Conservation (phyloP, 2,329 filamentous ascomycete genomes). For the Penicillium sp. region DNA sequence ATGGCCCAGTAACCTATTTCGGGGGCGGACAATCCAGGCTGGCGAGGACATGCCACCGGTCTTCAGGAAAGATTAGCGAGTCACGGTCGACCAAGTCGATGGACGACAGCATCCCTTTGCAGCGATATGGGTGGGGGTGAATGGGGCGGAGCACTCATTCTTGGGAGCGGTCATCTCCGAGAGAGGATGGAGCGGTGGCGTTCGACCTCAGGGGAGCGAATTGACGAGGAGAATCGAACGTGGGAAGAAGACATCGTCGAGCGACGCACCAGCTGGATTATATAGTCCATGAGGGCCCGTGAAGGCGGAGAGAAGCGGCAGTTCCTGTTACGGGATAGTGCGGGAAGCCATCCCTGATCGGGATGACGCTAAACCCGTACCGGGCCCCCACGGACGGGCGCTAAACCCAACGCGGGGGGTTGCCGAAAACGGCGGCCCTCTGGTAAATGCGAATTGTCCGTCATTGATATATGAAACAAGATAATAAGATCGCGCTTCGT, state of each 20-base stretch:
- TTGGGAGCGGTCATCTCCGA: conserved; percentile 13
- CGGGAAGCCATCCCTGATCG: conserved; percentile 4
- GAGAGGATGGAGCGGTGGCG: conserved; percentile 6
- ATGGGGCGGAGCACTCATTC: not conserved
- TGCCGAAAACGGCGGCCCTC: conserved; percentile 8
- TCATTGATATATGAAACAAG: no score
- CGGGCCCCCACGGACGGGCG: conserved; percentile 2
- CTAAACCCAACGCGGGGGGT: conserved; percentile 15
- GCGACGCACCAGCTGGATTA: conserved; percentile 14
- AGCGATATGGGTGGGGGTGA: not conserved
- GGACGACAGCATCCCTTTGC: not conserved
- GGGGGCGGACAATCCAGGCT: not conserved
- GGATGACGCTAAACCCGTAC: conserved; percentile 7
- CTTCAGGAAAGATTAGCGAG: conserved; percentile 1
- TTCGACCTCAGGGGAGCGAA: not conserved
- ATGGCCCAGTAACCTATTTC: not conserved
- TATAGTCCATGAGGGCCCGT: conserved; percentile 7
- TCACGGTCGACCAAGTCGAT: not conserved
- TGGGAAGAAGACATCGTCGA: conserved; percentile 8
- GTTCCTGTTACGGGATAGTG: conserved; percentile 10
- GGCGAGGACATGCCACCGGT: not conserved
- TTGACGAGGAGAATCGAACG: conserved; percentile 2
- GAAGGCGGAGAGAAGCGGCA: conserved; percentile 9
- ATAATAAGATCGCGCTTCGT: no score
- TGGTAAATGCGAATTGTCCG: conserved; percentile 19